These are phyloP conservation scores for Vigna hirtella DNA, from an alignment of 306 rosid genomes.

Conservation along the genomic window DNA sequence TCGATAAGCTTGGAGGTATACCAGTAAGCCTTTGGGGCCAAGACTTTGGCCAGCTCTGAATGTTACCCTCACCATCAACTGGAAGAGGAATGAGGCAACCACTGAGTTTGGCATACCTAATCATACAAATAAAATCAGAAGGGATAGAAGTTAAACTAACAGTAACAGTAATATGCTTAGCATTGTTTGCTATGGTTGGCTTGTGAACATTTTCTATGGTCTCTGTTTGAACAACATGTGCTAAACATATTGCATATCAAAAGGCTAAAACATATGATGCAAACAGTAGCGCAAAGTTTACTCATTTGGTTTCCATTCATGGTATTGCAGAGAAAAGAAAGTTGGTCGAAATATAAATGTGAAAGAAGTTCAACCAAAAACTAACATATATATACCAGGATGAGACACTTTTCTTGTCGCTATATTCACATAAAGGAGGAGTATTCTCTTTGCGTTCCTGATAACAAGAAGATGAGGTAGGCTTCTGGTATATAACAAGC, in stretches of 20 bases:
- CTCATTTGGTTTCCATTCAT: neutral
- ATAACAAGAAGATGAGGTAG: constrained; percentile 69
- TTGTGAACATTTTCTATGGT: neutral
- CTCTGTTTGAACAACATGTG: neutral
- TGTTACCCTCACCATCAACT: constrained; percentile 54
- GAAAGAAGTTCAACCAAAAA: neutral
- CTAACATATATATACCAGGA: constrained; percentile 67
- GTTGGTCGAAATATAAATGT: constrained; percentile 21
- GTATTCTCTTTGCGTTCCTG: constrained; percentile 49
- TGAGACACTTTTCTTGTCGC: constrained; percentile 54
- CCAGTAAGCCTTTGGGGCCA: constrained; percentile 81
- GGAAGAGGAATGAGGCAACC: constrained; percentile 68
- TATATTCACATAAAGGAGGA: constrained; percentile 68
- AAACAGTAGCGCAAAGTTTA: neutral
- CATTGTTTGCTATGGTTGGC: constrained; percentile 27
- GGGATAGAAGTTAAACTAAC: neutral
- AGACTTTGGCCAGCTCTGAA: constrained; percentile 69
- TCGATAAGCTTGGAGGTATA: constrained; percentile 63
- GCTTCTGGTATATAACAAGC: constrained; percentile 84
- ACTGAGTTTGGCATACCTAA: constrained; percentile 69
- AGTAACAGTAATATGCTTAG: neutral
- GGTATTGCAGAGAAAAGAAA: constrained; percentile 15
- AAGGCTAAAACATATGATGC: neutral
- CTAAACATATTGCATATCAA: neutral
- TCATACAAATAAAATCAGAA: constrained; percentile 42